Evolutionary conservation across 2,329 filamentous ascomycete genomes (phyloP).

Genomic region (Fusarium longipes): DNA sequence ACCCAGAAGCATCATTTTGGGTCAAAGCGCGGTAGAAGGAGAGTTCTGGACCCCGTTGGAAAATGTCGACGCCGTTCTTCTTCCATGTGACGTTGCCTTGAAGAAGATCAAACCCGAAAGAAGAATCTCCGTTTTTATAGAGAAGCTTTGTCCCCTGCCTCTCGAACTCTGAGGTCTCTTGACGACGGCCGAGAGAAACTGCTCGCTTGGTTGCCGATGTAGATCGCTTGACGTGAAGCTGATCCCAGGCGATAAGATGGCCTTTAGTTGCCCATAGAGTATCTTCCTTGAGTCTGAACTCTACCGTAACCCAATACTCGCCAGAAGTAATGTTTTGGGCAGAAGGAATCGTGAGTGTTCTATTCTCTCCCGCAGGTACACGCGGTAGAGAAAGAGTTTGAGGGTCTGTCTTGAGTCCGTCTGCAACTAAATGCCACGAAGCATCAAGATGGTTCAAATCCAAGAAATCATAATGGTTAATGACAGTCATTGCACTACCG

Average conservation of each 20-base stretch:
- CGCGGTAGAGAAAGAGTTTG: not conserved
- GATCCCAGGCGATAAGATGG: slow-evolving; percentile 19
- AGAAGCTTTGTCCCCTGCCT: not conserved
- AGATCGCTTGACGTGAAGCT: slow-evolving; percentile 1
- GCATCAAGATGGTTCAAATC: slow-evolving; percentile 19
- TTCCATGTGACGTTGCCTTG: slow-evolving; percentile 17
- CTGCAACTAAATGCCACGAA: slow-evolving; percentile 10
- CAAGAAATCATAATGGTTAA: slow-evolving; percentile 24
- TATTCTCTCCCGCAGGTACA: not conserved
- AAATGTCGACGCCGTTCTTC: not conserved
- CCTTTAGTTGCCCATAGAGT: slow-evolving; percentile 1
- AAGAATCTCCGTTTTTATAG: not conserved
- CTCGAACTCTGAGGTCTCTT: not conserved
- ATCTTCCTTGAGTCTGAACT: slow-evolving; percentile 2
- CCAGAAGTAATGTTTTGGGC: rapidly evolving
- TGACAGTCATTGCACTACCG: not conserved
- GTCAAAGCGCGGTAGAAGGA: slow-evolving; percentile 15
- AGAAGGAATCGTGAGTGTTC: not conserved
- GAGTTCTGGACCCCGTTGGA: slow-evolving; percentile 11
- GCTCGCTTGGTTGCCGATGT: rapidly evolving
- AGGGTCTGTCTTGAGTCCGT: slow-evolving; percentile 1
- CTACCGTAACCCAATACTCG: slow-evolving; percentile 12
- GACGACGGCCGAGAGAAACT: not conserved
- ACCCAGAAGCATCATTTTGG: slow-evolving; percentile 10
- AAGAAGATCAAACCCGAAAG: not conserved